A percentile compares a stretch with the other conserved stretches of the same genome.
These are phyloP conservation scores for Debaryomyces robertsiae DNA, from an alignment of 1,139 yeast genomes.

Conservation along the genomic window DNA sequence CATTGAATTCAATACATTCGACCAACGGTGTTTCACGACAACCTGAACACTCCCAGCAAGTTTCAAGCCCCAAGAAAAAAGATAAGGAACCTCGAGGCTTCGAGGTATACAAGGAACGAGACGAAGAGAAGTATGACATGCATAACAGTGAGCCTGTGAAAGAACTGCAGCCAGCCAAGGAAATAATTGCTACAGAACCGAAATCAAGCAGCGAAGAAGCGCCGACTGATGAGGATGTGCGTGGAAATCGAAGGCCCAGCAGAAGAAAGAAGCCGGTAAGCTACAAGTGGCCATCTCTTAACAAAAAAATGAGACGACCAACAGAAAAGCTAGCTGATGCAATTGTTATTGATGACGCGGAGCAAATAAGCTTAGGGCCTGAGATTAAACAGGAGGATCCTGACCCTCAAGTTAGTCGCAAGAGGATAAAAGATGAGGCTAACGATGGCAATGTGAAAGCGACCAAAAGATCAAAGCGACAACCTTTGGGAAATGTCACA, in stretches of 20 bases:
- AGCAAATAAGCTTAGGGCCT: slow-evolving; percentile 13
- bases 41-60: neutral
- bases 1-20: too few species aligned
- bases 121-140: neutral
- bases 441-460: neutral
- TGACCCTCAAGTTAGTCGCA: slow-evolving; percentile 6
- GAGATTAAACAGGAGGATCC: slow-evolving; percentile 10
- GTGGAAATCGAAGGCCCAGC: slow-evolving; percentile 11
- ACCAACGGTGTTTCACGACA: neutral
- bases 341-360: slow-evolving; percentile 25
- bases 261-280: slow-evolving; percentile 47
- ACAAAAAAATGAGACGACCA: slow-evolving; percentile 72
- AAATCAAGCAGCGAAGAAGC: neutral
- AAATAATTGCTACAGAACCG: neutral
- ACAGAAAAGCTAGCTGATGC: slow-evolving; percentile 65
- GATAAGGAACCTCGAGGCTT: neutral
- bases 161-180: neutral
- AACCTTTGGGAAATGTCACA: slow-evolving; percentile 25
- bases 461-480: slow-evolving; percentile 16
- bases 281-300: slow-evolving; percentile 68
- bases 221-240: neutral
- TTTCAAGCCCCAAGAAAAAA: neutral
- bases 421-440: slow-evolving; percentile 1
- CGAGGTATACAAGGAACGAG: slow-evolving; percentile 7
- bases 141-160: neutral